These are phyloP conservation scores for Phytophthora pinifolia DNA, from an alignment of 352 stramenopile genomes.

Conservation along the genomic window DNA sequence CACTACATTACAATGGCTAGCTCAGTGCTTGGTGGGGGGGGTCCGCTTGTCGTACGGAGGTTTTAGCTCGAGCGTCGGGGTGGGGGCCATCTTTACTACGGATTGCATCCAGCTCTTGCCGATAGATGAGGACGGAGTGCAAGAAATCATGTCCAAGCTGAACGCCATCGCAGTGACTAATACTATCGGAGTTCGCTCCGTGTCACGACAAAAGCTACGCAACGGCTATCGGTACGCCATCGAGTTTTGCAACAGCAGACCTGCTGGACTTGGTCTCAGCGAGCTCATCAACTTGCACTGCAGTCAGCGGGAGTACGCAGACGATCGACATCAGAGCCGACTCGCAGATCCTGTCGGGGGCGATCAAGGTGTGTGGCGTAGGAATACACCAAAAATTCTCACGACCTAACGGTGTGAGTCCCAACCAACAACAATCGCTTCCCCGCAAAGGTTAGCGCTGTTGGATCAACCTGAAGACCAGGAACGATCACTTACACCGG, in stretches of 20 bases:
- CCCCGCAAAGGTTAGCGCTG: too few relatives aligned
- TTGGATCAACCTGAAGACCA: too few relatives aligned
- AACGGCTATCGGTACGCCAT: constrained; percentile 64
- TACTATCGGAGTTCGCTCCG: constrained; percentile 52
- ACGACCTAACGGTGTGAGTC: too few relatives aligned
- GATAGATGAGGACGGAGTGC: constrained; percentile 40
- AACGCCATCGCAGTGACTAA: constrained; percentile 39
- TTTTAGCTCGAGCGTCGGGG: constrained; percentile 30
- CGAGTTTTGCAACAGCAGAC: constrained; percentile 52
- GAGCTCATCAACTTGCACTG: constrained; percentile 35
- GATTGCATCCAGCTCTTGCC: constrained; percentile 51
- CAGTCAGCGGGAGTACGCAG: constrained; percentile 45
- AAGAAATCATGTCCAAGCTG: constrained; percentile 49
- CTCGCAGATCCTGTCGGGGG: constrained; percentile 46
- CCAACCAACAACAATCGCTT: too few relatives aligned
- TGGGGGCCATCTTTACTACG: constrained; percentile 35
- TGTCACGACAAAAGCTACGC: constrained; percentile 19
- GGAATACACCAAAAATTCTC: too few relatives aligned
- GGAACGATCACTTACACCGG: too few relatives aligned
- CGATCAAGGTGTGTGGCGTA: constrained; percentile 31
- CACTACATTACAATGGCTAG: too few relatives aligned
- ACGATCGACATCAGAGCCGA: constrained; percentile 60
- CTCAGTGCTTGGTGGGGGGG: constrained; percentile 34
- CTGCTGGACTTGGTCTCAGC: constrained; percentile 52
- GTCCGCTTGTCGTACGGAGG: constrained; percentile 68